Evolutionary conservation across 2,329 filamentous ascomycete species (phyloP), one percentile per base, ranked within the genome.

Genomic region (Fusarium austroafricanum): DNA sequence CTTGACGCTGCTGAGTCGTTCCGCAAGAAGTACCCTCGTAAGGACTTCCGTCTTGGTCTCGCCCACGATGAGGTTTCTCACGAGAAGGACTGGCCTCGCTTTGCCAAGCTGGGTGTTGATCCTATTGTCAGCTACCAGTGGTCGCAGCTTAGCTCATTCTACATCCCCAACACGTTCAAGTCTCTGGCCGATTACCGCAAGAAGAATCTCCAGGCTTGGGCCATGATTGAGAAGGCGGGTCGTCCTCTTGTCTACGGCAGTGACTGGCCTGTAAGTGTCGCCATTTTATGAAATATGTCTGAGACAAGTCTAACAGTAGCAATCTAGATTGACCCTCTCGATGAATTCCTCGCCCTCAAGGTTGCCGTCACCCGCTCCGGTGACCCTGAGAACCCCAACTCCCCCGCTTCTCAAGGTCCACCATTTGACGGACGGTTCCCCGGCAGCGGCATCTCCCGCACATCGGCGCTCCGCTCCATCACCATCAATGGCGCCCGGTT

Each of bases 181-280:
- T 55, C 61, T 10, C 39, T 75, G 4, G 73, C 61, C 6, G 45
- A 62, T 6, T 60, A 73, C 6, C 73, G 73, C 0, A 40, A 60
- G 15, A 46, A 65, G 10, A 67, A 74, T 26, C 51, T 86, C 2
- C 65, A 75, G 7, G 68, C 73, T 0, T 73, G 67, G 57, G 66
- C 60, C 8, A 38, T 71, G 5, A 61, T 73, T 8, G 65, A 69
- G 15, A 40, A 65, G 17, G 56, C 55, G 2, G 70, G 70, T 18
- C 64, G 70, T 3, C 60, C 58, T 43, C 51, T 71, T 29, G 40
- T 72, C 6, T 72, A 75, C 8, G 73, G 73, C 21, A 74, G 72
- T 17, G 73, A 75, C 38, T 75, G 73, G 71, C 73, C 73, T 18
- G 73, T 74, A 54, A 70, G 72, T 64, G 7, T 8, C 11, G 3